phyloP scores from a whole-genome alignment of 2,329 filamentous ascomycete species.

The Gnomoniopsis smithogilvyi region DNA sequence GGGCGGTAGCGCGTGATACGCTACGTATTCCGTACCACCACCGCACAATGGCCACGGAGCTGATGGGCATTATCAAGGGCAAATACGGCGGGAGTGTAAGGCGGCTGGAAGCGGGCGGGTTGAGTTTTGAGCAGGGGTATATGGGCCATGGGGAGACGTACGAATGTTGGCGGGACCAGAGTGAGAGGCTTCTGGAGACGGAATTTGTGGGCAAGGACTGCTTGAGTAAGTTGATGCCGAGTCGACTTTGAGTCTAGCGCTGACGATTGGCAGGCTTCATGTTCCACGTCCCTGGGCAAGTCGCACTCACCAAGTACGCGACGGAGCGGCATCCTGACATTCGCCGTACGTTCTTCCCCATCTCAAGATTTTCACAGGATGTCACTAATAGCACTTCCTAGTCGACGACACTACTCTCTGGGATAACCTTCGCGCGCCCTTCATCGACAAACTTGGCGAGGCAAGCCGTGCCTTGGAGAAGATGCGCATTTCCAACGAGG shows the following conservation, averaged over 20 bases:
- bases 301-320: conserved; percentile 24
- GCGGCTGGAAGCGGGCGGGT: conserved; percentile 26
- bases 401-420: conserved; percentile 8
- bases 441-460: conserved; percentile 10
- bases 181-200: conserved; percentile 19
- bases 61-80: conserved; percentile 42
- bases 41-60: conserved; percentile 49
- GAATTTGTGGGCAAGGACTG: conserved; percentile 23
- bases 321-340: conserved; percentile 17
- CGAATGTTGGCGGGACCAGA: conserved; percentile 23
- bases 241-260: background rate
- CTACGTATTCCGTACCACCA: conserved; percentile 55
- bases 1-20: conserved; percentile 55
- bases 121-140: conserved; percentile 28
- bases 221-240: conserved; percentile 11
- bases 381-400: background rate
- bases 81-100: conserved; percentile 27
- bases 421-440: conserved; percentile 12
- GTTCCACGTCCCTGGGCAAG: conserved; percentile 25
- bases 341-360: background rate
- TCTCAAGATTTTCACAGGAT: background rate
- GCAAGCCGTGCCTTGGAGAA: conserved; percentile 8
- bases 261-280: conserved; percentile 20
- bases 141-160: conserved; percentile 28
- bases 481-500: conserved; percentile 6